Percentiles rank a stretch among this genome's conserved stretches.
These are phyloP conservation scores for Nicotiana otophora DNA, from an alignment of 257 asterid genomes.

Conservation along the genomic window DNA sequence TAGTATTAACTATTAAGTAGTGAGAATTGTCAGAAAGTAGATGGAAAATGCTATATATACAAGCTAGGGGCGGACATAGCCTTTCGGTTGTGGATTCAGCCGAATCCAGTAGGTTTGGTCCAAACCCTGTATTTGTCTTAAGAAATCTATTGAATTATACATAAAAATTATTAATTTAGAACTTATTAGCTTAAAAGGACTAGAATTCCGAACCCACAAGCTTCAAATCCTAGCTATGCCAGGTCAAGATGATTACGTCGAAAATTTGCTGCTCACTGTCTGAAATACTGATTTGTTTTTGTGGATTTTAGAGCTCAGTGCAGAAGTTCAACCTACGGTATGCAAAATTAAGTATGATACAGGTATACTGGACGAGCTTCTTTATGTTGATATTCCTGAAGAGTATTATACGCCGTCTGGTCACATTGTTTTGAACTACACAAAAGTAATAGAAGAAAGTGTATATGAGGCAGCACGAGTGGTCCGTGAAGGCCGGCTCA, in stretches of 20 bases:
- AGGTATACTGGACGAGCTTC: conserved; percentile 15
- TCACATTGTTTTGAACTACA: conserved; percentile 20
- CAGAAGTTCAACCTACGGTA: conserved; percentile 26
- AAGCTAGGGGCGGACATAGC: too few species aligned
- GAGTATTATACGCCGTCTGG: conserved; percentile 17
- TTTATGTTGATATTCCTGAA: conserved; percentile 4
- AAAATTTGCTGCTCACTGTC: background rate
- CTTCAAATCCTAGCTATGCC: too few species aligned
- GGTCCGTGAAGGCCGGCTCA: conserved; percentile 26
- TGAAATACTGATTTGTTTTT: background rate
- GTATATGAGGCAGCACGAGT: conserved; percentile 18
- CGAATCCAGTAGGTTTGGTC: too few species aligned
- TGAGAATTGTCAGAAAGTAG: background rate
- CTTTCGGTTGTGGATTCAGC: too few species aligned
- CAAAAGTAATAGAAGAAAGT: conserved; percentile 25
- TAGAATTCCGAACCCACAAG: too few species aligned
- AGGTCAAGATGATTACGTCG: background rate
- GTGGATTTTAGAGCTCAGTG: background rate
- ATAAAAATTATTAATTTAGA: too few species aligned
- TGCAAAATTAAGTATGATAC: conserved; percentile 22
- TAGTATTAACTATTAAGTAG: background rate
- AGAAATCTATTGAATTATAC: too few species aligned
- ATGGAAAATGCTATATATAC: background rate
- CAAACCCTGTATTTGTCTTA: too few species aligned
- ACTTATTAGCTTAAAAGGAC: too few species aligned